phyloP scores from a whole-genome alignment of 2,329 filamentous ascomycete genomes.

The Sclerotinia minor region DNA sequence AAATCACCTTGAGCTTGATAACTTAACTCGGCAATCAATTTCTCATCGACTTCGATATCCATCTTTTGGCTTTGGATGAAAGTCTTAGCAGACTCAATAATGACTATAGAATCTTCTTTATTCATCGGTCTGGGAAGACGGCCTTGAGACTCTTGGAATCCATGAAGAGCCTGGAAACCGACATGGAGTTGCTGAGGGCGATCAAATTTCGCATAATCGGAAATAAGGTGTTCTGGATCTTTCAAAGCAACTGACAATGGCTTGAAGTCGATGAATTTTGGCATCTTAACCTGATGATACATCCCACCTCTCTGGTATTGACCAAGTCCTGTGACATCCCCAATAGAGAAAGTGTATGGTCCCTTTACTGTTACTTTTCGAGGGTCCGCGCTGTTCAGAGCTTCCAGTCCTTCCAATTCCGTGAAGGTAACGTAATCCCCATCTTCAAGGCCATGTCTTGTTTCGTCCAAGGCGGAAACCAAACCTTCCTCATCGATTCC shows the following conservation, averaged over 20 bases:
- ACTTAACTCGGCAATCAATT: conserved; percentile 87
- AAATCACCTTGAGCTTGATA: conserved; percentile 93
- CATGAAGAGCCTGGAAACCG: conserved; percentile 88
- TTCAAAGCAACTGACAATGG: conserved; percentile 74
- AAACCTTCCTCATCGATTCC: conserved; percentile 85
- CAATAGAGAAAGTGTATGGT: conserved; percentile 96
- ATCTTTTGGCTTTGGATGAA: conserved; percentile 73
- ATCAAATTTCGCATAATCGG: conserved; percentile 97
- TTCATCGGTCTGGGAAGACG: conserved; percentile 81
- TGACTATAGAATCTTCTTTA: conserved; percentile 75
- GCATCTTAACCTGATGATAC: conserved; percentile 98
- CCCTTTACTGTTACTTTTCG: conserved; percentile 92
- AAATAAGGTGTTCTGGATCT: conserved; percentile 85
- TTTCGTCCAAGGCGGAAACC: conserved; percentile 92
- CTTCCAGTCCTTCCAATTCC: conserved; percentile 90
- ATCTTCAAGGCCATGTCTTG: conserved; percentile 91
- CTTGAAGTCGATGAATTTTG: conserved; percentile 88
- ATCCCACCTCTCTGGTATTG: conserved; percentile 86
- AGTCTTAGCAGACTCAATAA: conserved; percentile 72
- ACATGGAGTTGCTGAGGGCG: conserved; percentile 88
- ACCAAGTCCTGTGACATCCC: conserved; percentile 83
- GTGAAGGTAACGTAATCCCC: conserved; percentile 95
- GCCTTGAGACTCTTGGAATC: conserved; percentile 74
- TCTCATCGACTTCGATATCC: conserved; percentile 85
- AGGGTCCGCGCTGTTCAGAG: conserved; percentile 77